phyloP scores from a whole-genome alignment of 345 rosid species.

The Sonneratia alba region DNA sequence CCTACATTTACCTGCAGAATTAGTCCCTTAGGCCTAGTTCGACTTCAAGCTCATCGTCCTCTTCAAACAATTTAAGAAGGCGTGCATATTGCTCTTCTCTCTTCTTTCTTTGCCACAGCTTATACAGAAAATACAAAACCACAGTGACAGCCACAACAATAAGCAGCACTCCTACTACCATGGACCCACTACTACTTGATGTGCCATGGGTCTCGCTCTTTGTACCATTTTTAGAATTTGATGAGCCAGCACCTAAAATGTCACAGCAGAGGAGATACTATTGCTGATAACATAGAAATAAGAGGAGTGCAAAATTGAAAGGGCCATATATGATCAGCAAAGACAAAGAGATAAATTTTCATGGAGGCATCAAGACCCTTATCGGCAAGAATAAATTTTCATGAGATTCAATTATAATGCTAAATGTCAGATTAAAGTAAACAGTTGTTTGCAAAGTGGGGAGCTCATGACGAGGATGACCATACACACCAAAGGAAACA shows the following conservation, averaged over 20 bases:
- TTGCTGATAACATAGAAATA: neutral
- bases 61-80: constrained; percentile 88
- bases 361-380: neutral
- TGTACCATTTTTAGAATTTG: constrained; percentile 27
- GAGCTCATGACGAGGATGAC: neutral
- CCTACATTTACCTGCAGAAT: constrained; percentile 14
- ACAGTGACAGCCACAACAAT: constrained; percentile 40
- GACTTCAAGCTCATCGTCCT: constrained; percentile 95
- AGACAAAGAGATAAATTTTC: neutral
- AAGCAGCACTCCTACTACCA: constrained; percentile 38
- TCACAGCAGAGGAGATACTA: neutral
- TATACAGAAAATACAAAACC: constrained; percentile 60
- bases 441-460: neutral
- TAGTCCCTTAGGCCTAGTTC: constrained; percentile 90
- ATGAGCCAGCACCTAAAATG: constrained; percentile 44
- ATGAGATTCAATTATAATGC: neutral
- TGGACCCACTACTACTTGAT: constrained; percentile 38
- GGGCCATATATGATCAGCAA: neutral
- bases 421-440: neutral
- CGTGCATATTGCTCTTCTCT: constrained; percentile 95
- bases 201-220: constrained; percentile 30
- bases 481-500: no score
- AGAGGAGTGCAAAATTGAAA: neutral
- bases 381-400: neutral
- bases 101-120: constrained; percentile 95